Conservation (phyloP, 495 filamentous ascomycete species). For the Gamarada debralockiae region DNA sequence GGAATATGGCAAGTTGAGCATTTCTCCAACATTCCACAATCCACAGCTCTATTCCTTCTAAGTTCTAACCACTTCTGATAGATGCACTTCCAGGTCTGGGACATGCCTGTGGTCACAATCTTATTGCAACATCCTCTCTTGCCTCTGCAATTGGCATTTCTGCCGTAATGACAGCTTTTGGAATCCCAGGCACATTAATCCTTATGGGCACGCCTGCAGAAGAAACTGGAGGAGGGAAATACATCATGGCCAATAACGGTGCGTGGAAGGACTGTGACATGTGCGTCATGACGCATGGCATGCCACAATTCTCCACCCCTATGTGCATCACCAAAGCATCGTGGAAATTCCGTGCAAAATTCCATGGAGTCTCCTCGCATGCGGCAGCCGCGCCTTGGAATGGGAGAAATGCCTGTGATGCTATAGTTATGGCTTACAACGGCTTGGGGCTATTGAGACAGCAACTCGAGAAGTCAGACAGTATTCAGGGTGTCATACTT, state of each 20-base stretch:
- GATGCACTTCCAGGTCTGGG: slow-evolving; percentile 36
- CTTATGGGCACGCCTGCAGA: slow-evolving; percentile 68
- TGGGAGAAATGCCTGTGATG: not conserved
- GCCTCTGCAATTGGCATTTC: slow-evolving; percentile 56
- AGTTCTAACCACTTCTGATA: not conserved
- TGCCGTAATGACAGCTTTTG: slow-evolving; percentile 37
- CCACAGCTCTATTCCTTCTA: no score
- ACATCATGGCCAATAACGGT: slow-evolving; percentile 53
- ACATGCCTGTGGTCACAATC: slow-evolving; percentile 66
- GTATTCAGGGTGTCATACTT: not conserved
- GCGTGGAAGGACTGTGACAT: slow-evolving; percentile 50
- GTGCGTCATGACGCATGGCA: slow-evolving; percentile 29
- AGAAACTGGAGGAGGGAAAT: slow-evolving; percentile 64
- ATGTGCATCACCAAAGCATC: not conserved
- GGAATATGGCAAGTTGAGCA: slow-evolving; percentile 35
- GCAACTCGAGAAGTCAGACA: not conserved
- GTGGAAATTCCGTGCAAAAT: not conserved
- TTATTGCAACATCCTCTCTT: slow-evolving; percentile 60
- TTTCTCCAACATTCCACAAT: not conserved
- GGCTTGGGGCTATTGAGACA: not conserved
- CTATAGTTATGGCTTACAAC: not conserved
- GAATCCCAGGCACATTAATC: slow-evolving; percentile 50
- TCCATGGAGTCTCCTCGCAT: not conserved
- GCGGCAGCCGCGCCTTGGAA: not conserved
- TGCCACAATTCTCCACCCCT: not conserved